Evolutionary conservation across 257 asterid genomes (phyloP).

Genomic region (Penstemon eatonii): DNA sequence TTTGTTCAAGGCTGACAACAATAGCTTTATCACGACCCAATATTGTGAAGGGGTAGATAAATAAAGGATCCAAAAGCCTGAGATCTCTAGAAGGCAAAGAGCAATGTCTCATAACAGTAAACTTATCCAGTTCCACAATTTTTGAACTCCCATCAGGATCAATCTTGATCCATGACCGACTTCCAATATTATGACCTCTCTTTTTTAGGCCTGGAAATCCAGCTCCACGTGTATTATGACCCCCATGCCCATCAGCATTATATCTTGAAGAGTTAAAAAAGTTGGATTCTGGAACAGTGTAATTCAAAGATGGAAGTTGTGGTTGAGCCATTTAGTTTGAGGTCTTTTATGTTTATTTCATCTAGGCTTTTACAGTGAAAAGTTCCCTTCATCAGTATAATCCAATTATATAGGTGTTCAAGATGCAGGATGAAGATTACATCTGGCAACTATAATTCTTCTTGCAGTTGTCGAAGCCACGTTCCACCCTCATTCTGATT

Average conservation of each 20-base stretch:
- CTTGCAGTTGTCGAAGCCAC: conserved; percentile 11
- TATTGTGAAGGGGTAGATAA: conserved; percentile 86
- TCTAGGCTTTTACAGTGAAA: conserved; percentile 22
- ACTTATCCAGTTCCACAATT: conserved; percentile 81
- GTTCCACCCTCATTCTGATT: conserved; percentile 26
- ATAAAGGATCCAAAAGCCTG: conserved; percentile 93
- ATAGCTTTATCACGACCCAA: conserved; percentile 98
- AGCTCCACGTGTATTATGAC: conserved; percentile 39
- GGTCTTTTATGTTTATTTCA: conserved; percentile 28
- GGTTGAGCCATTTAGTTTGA: conserved; percentile 57
- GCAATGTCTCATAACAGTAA: conserved; percentile 83
- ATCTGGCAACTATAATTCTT: conserved; percentile 15
- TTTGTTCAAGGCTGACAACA: conserved; percentile 91
- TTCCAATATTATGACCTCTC: conserved; percentile 84
- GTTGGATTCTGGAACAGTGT: conserved; percentile 38
- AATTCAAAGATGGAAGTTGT: conserved; percentile 36
- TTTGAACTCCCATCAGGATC: conserved; percentile 73
- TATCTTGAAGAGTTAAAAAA: conserved; percentile 39
- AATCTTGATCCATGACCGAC: conserved; percentile 92
- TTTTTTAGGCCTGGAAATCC: conserved; percentile 73
- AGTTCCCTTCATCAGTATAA: conserved; percentile 41
- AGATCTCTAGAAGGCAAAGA: conserved; percentile 97
- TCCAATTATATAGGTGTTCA: conserved; percentile 21
- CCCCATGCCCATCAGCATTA: conserved; percentile 36
- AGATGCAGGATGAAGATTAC: conserved; percentile 15